Percentiles rank a stretch among this genome's conserved stretches.
Conservation (phyloP, 148 eudicot species). For the Diospyros kaki region DNA sequence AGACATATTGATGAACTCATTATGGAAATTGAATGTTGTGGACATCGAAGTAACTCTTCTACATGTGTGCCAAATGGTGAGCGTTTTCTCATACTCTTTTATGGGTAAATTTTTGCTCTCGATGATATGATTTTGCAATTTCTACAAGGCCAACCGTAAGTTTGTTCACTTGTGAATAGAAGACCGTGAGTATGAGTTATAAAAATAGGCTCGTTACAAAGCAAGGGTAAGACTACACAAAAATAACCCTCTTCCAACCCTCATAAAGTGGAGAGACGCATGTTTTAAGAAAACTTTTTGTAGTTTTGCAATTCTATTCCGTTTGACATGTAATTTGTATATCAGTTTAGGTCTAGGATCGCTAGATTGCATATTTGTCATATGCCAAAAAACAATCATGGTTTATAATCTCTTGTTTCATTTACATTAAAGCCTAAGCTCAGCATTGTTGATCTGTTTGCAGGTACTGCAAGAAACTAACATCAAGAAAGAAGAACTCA, state of each 20-base stretch:
- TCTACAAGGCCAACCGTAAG: background rate
- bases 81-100: conserved; percentile 5
- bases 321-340: too few relatives aligned
- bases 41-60: conserved; percentile 88
- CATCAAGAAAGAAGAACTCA: conserved; percentile 77
- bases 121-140: background rate
- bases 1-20: conserved; percentile 76
- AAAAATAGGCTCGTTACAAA: too few relatives aligned
- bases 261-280: too few relatives aligned
- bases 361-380: background rate
- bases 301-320: too few relatives aligned
- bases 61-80: conserved; percentile 92
- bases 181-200: background rate
- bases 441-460: conserved; percentile 10
- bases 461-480: conserved; percentile 80
- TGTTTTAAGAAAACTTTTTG: too few relatives aligned
- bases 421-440: background rate
- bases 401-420: background rate
- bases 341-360: too few relatives aligned
- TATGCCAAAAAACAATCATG: background rate
- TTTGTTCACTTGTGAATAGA: background rate
- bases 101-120: background rate
- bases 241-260: too few relatives aligned
- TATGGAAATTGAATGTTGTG: conserved; percentile 96
- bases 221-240: too few relatives aligned